These are phyloP conservation scores for Diaporthe amygdali DNA, from an alignment of 2,329 filamentous ascomycete genomes.

Conservation along the genomic window DNA sequence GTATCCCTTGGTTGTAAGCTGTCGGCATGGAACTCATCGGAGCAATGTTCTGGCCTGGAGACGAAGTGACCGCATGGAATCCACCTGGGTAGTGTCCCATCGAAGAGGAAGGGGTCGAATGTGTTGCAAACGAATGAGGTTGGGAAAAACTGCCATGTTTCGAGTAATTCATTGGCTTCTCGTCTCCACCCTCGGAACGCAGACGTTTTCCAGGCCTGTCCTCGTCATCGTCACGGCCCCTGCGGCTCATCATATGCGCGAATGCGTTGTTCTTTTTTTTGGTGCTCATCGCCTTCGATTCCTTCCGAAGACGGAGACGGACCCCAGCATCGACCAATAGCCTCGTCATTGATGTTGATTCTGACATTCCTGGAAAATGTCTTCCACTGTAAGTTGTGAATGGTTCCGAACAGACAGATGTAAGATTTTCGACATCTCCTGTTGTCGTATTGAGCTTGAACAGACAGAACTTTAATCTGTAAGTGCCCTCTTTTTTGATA, in stretches of 20 bases:
- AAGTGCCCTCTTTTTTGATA: conserved; percentile 74
- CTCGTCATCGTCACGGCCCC: conserved; percentile 18
- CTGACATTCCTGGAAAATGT: conserved; percentile 78
- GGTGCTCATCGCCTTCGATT: conserved; percentile 66
- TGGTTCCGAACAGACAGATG: conserved; percentile 60
- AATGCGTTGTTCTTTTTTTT: conserved; percentile 48
- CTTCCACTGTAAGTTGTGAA: conserved; percentile 73
- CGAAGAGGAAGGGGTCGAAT: conserved; percentile 20
- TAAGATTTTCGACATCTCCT: conserved; percentile 29
- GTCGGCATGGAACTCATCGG: conserved; percentile 22
- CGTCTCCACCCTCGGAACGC: conserved; percentile 21
- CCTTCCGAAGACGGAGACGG: conserved; percentile 80
- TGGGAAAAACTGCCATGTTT: conserved; percentile 24
- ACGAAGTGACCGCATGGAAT: conserved; percentile 23
- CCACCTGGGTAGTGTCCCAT: conserved; percentile 18
- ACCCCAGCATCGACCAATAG: conserved; percentile 89
- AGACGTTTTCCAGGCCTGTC: conserved; percentile 23
- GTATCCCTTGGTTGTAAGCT: conserved; percentile 8
- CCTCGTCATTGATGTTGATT: conserved; percentile 81
- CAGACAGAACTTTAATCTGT: conserved; percentile 76
- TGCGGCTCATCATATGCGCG: conserved; percentile 29
- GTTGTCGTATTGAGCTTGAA: conserved; percentile 63
- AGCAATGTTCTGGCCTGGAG: conserved; percentile 18
- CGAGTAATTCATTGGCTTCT: conserved; percentile 16
- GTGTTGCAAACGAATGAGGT: conserved; percentile 20